Conservation (phyloP, 2,329 filamentous ascomycete species). For the Colletotrichum falcatum region DNA sequence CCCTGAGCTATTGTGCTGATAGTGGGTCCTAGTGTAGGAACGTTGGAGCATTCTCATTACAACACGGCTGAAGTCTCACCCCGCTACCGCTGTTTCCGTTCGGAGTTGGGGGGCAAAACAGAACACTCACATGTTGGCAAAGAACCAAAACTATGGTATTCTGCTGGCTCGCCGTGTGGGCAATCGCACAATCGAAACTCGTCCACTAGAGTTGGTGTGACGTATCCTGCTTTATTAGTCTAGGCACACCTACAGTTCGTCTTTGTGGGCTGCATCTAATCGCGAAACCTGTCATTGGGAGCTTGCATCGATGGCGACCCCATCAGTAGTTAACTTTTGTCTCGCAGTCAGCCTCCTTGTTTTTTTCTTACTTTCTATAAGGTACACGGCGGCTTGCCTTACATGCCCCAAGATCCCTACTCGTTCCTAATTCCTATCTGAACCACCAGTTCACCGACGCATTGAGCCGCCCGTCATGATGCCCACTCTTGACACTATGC, state of each 20-base stretch:
- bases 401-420: no score
- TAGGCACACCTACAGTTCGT: background rate
- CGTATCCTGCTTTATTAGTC: background rate
- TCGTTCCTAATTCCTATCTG: constrained; percentile 45
- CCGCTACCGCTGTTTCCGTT: background rate
- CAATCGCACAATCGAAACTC: background rate
- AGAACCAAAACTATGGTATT: background rate
- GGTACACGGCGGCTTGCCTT: background rate
- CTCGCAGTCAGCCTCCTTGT: background rate
- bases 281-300: background rate
- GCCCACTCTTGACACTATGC: constrained; percentile 58
- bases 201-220: background rate
- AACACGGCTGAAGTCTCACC: background rate
- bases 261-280: background rate
- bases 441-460: constrained; percentile 62
- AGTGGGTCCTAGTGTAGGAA: background rate
- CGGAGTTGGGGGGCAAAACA: background rate
- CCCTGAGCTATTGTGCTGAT: constrained; percentile 32
- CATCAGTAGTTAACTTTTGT: background rate
- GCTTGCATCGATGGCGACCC: background rate
- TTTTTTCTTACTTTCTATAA: background rate
- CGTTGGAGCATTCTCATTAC: background rate
- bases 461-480: constrained; percentile 52
- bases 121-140: background rate
- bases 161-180: background rate